Evolutionary conservation across 495 filamentous ascomycete genomes (phyloP).

Genomic region (Aspergillus panamensis): DNA sequence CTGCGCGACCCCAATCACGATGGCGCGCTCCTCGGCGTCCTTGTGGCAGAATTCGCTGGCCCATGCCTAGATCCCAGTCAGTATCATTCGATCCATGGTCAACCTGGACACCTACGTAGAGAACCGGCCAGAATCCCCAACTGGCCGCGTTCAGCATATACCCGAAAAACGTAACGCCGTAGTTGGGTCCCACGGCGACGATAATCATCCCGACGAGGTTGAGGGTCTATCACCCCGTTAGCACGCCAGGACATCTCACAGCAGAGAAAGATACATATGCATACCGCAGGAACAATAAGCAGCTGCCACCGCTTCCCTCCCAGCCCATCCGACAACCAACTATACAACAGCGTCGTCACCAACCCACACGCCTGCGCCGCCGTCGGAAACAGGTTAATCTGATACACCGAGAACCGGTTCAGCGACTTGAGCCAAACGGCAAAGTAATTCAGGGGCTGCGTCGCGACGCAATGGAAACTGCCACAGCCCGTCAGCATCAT

Average conservation of each 20-base stretch:
- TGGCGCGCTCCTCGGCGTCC: conserved; percentile 5
- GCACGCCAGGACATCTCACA: too few relatives aligned
- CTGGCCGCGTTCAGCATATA: conserved; percentile 4
- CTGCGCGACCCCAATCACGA: conserved; percentile 6
- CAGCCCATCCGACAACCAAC: conserved; percentile 1
- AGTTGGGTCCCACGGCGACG: conserved; percentile 2
- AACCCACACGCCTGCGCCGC: conserved; percentile 2
- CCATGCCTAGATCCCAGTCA: background rate
- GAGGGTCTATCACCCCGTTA: background rate
- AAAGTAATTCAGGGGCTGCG: conserved; percentile 3
- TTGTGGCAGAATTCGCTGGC: conserved; percentile 6
- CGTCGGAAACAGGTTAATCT: conserved; percentile 6
- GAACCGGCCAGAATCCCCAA: conserved; percentile 2
- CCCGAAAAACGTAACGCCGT: background rate
- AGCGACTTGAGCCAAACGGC: conserved; percentile 7
- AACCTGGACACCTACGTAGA: background rate
- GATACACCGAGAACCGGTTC: conserved; percentile 2
- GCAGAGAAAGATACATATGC: too few relatives aligned
- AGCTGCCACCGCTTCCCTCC: conserved; percentile 4
- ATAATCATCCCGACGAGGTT: conserved; percentile 5
- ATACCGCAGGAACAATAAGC: background rate
- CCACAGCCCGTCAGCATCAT: background rate
- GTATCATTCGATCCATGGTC: background rate
- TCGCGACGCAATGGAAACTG: conserved; percentile 5
- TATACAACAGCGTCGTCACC: conserved; percentile 3